Conservation (phyloP, 176 grass and related monocot species). For the Zea mays region DNA sequence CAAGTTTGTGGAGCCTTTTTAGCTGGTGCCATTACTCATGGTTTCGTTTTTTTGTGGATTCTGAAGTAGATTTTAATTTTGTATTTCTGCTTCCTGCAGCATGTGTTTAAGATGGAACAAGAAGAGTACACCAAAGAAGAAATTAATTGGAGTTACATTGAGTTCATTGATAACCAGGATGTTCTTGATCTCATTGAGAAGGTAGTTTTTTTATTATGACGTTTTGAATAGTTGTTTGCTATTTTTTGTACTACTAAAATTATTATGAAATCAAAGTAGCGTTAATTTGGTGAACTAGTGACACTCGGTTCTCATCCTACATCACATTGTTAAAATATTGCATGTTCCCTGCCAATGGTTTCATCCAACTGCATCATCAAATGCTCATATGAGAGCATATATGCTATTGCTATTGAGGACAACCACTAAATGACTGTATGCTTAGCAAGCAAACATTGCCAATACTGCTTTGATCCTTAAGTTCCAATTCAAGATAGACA, state of each 20-base stretch:
- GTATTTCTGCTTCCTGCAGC: slow-evolving; percentile 61
- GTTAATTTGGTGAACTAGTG: neutral
- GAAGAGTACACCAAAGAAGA: slow-evolving; percentile 99
- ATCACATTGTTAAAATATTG: neutral
- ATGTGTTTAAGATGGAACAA: slow-evolving; percentile 99
- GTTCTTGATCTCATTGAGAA: slow-evolving; percentile 98
- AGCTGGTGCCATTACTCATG: neutral
- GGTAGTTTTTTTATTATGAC: slow-evolving; percentile 45
- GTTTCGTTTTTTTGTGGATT: neutral
- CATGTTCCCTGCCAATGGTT: neutral
- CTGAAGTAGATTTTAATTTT: slow-evolving; percentile 29
- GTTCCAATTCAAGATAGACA: slow-evolving; percentile 33
- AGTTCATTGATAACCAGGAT: slow-evolving; percentile 96
- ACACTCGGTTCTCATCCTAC: neutral
- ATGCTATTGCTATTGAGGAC: slow-evolving; percentile 27
- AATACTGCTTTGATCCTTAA: slow-evolving; percentile 30
- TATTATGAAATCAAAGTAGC: slow-evolving; percentile 13
- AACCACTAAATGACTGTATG: slow-evolving; percentile 5
- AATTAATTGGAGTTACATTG: slow-evolving; percentile 99
- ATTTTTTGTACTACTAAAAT: neutral
- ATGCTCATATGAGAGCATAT: slow-evolving; percentile 16
- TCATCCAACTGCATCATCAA: neutral
- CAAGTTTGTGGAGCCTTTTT: slow-evolving; percentile 32
- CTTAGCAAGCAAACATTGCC: slow-evolving; percentile 22
- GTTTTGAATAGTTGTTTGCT: slow-evolving; percentile 23